A percentile compares a stretch with the other conserved stretches of the same genome.
Evolutionary conservation across 768 basidiomycete genomes (phyloP).

Genomic region (Trametes cinnabarina): DNA sequence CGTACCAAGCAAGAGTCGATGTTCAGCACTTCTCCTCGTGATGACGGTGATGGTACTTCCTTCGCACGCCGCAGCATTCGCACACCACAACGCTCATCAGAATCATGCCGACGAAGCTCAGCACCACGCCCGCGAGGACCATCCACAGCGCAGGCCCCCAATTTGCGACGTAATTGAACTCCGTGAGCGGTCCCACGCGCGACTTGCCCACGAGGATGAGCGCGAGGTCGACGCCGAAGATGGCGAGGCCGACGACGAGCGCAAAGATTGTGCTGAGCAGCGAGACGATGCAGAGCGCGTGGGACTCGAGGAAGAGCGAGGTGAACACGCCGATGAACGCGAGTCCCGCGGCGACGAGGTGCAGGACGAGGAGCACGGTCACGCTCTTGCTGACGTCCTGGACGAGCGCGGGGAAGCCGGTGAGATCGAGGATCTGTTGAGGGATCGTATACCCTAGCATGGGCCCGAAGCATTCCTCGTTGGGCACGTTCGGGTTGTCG

Average conservation of each 20-base stretch:
- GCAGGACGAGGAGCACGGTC: slow-evolving; percentile 58
- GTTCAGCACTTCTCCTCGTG: slow-evolving; percentile 6
- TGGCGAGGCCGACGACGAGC: slow-evolving; percentile 50
- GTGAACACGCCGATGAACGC: slow-evolving; percentile 51
- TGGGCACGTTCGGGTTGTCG: slow-evolving; percentile 29
- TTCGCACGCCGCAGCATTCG: slow-evolving; percentile 63
- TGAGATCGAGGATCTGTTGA: slow-evolving; percentile 35
- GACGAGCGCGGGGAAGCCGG: slow-evolving; percentile 45
- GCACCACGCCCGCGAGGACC: slow-evolving; percentile 52
- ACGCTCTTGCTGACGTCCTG: slow-evolving; percentile 45
- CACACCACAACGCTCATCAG: slow-evolving; percentile 63
- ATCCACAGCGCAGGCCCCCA: slow-evolving; percentile 78
- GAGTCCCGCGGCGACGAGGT: slow-evolving; percentile 63
- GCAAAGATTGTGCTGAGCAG: slow-evolving; percentile 59
- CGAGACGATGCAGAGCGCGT: slow-evolving; percentile 51
- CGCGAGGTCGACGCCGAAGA: slow-evolving; percentile 62
- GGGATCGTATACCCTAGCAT: slow-evolving; percentile 68
- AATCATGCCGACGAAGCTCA: slow-evolving; percentile 61
- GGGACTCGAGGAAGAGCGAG: slow-evolving; percentile 59
- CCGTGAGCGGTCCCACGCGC: slow-evolving; percentile 40
- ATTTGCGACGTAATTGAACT: slow-evolving; percentile 42
- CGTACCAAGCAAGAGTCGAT: too few species aligned
- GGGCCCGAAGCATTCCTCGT: slow-evolving; percentile 56
- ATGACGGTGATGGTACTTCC: slow-evolving; percentile 9
- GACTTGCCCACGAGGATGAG: slow-evolving; percentile 52